A percentile compares a stretch with the other conserved stretches of the same genome.
phyloP scores from a whole-genome alignment of 2,329 filamentous ascomycete species.

The Aspergillus tamarii region DNA sequence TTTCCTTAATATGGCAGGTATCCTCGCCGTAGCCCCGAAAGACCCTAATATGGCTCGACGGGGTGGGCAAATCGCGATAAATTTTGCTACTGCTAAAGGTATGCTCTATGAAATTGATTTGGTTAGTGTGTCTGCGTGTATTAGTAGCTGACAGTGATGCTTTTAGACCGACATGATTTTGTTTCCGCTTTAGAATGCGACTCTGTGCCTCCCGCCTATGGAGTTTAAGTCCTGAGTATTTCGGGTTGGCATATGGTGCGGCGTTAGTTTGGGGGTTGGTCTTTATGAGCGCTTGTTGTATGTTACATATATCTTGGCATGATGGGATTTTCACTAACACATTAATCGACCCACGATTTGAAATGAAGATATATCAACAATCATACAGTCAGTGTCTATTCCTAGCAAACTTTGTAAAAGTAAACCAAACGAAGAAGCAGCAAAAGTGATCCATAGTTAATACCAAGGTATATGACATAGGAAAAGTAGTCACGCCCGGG shows the following conservation, averaged over 20 bases:
- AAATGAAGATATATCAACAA: too few species aligned
- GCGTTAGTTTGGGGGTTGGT: not conserved
- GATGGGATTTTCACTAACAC: not conserved
- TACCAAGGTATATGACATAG: not conserved
- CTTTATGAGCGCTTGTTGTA: not conserved
- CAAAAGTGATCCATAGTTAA: too few species aligned
- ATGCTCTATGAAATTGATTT: not conserved
- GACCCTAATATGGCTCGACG: conserved; percentile 19
- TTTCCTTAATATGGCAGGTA: conserved; percentile 32
- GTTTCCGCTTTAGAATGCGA: conserved; percentile 14
- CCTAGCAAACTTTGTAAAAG: too few species aligned
- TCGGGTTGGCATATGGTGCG: not conserved
- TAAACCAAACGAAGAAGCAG: too few species aligned
- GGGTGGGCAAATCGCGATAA: conserved; percentile 29
- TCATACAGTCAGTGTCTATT: too few species aligned
- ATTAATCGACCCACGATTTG: too few species aligned
- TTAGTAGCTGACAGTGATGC: not conserved
- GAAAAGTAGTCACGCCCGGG: conserved; percentile 40
- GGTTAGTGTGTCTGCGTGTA: too few species aligned
- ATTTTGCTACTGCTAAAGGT: conserved; percentile 30
- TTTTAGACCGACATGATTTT: conserved; percentile 27
- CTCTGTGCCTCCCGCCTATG: not conserved
- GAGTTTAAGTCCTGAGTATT: not conserved
- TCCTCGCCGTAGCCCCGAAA: conserved; percentile 30
- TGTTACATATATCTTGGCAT: not conserved